Base-by-base conservation (phyloP, 805 yeast species). In the Saccharomycopsis sp. region DNA sequence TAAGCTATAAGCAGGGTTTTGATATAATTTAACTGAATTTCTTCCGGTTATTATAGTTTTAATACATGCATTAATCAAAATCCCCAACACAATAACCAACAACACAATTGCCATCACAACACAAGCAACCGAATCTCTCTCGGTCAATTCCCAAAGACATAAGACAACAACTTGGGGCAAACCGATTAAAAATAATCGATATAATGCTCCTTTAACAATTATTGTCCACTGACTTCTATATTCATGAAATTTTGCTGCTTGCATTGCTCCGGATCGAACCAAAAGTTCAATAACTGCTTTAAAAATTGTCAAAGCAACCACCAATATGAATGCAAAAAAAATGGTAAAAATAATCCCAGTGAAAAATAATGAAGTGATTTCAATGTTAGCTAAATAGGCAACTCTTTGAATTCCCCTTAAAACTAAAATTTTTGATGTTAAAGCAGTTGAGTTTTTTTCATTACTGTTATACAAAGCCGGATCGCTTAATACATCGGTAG, bases 361-460 rank as follows among this genome's bases (percentile, higher is more conserved):
- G 66, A 89, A 69, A 63, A 88, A 93, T 47, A 93, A 63, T 58
- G 78, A 80, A 20, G 96, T 81, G 53, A 90, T 72, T 64, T 93
- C 98, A 54, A 93, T 89, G 17, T 75, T 75, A 8, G 96, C 85
- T 54, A 81, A 64, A 60, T 69, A 93, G 0, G 96, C 80, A 4
- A 90, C 96, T 66, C 98, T 80, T 62, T 87, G 86, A 50, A 93
- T 81, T 54, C 98, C 98, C 59, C 95, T 77, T 43, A 93, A 66
- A 31, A 90, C 80, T 56, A 93, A 70, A 35, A 87, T 86, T 56
- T 81, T 84, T 4, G 82, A 66, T 1, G 81, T 64, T 39, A 82
- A 62, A 33, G 72, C 63, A 33, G 72, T 66, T 2, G 73, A 60
- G 48, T 75, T 75, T 51, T 75, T 75, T 61, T 90, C 96, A 61